Percentiles rank a stretch among this genome's conserved stretches.
phyloP scores from a whole-genome alignment of 2,329 filamentous ascomycete species.

The Colletotrichum lini region DNA sequence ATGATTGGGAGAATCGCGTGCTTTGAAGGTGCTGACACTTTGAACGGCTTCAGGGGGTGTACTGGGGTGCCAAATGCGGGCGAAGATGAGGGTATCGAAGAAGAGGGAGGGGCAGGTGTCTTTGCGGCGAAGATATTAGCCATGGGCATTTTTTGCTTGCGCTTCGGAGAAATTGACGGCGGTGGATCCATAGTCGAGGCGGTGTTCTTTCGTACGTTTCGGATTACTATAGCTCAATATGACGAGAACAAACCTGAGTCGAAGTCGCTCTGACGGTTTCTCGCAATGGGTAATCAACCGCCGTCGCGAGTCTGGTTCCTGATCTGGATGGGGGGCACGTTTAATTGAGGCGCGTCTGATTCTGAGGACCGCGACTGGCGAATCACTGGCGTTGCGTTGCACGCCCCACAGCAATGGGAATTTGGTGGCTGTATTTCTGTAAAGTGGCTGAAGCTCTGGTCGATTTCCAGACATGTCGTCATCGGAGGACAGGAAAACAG shows the following conservation, averaged over 20 bases:
- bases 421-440: neutral
- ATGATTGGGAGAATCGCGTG: constrained; percentile 85
- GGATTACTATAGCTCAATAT: neutral
- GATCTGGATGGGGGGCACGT: constrained; percentile 11
- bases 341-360: constrained; percentile 44
- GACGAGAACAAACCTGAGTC: neutral
- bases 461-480: constrained; percentile 14
- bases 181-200: constrained; percentile 51
- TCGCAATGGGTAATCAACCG: constrained; percentile 4
- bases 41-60: constrained; percentile 80
- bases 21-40: constrained; percentile 62
- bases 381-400: constrained; percentile 8
- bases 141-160: constrained; percentile 50
- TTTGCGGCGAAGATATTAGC: constrained; percentile 58
- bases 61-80: constrained; percentile 91
- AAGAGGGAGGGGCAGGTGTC: constrained; percentile 57
- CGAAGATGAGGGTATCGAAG: constrained; percentile 87
- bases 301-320: neutral
- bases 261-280: neutral
- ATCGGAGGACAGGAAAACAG: constrained; percentile 18
- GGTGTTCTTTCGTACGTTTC: constrained; percentile 4
- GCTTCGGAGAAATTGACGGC: constrained; percentile 42
- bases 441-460: constrained; percentile 19
- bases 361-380: constrained; percentile 14
- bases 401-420: constrained; percentile 3